Evolutionary conservation across 331 rosid genomes (phyloP), one percentile per base, ranked within the genome.

Genomic region (Stylosanthes scabra): DNA sequence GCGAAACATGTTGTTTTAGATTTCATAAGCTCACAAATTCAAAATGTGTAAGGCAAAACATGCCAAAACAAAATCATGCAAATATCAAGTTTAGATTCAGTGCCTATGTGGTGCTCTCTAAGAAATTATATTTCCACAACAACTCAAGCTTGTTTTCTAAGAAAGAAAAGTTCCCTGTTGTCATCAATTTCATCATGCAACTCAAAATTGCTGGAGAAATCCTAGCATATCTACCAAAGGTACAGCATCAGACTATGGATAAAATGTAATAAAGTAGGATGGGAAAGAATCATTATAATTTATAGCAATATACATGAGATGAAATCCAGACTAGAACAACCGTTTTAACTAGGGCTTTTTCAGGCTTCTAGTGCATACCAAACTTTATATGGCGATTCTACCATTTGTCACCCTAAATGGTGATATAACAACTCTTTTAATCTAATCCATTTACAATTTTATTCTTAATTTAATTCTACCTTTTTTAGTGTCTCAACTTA

Each of bases 11-110:
- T 27, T 46, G 25, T 47, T 31, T 15, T 60, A 54, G 15, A 67
- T 15, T 67, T 16, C 71, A 73, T 4, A 61, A 44, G 13, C 34
- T 47, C 15, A 49, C 65, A 14, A 64, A 25, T 65, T 72, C 65
- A 79, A 72, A 59, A 72, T 60, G 46, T 31, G 10, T n/a, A n/a
- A 12, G 60, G 55, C 37, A 31, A 16, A 72, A 60, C 51, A 29
- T 71, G 41, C 55, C 34, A 70, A 61, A 29, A 44, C 20, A 42
- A 69, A 25, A 70, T 55, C 66, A 42, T 27, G 5, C 40, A 52
- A 28, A 65, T 54, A 20, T 52, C 31, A 59, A 13, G 75, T 25
- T 72, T 49, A 37, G 27, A 47, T 16, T 49, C 66, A 28, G 51
- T 11, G 51, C 60, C 47, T 7, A 11, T 27, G 15, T 20, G 25